Percentiles rank a stretch among this genome's conserved stretches.
Conservation (phyloP, 23 red algal species). For the Gracilaria caudata region DNA sequence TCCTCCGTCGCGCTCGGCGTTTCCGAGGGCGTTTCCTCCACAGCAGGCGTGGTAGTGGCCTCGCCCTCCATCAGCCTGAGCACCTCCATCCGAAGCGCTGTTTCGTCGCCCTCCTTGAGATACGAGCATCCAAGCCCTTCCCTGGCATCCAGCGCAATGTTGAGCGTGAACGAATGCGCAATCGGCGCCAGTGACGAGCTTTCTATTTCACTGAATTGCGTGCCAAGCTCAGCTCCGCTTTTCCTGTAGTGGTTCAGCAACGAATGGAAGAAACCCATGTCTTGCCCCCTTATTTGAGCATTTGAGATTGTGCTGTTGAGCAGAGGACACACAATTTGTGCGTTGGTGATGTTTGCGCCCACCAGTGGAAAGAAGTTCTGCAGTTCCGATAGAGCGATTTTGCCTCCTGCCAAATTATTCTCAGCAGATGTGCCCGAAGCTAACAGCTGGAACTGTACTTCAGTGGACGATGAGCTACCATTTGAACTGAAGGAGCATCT, state of each 20-base stretch:
- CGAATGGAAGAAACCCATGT: conserved; percentile 13
- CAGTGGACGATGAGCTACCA: neutral
- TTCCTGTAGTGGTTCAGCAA: neutral
- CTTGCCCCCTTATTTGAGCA: conserved; percentile 10
- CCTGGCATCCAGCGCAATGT: conserved; percentile 10
- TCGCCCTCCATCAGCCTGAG: neutral
- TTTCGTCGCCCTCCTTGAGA: conserved; percentile 1
- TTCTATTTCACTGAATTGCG: conserved; percentile 10
- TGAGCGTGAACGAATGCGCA: conserved; percentile 5
- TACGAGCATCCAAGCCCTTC: conserved; percentile 25
- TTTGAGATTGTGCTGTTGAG: neutral
- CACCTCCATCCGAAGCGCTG: neutral
- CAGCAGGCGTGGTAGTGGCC: neutral
- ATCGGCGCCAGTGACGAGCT: conserved; percentile 5
- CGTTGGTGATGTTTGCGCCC: conserved; percentile 7
- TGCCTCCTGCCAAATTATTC: neutral
- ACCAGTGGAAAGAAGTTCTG: conserved; percentile 1
- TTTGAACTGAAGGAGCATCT: neutral
- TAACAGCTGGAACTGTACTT: neutral
- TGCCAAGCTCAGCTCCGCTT: neutral
- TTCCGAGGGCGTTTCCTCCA: neutral
- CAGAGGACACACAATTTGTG: neutral
- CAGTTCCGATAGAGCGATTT: neutral
- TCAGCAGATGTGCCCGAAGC: neutral
- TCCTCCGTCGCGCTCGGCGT: neutral